A percentile compares a stretch with the other conserved stretches of the same genome.
Conservation (phyloP, 352 stramenopile genomes). For the Phytophthora ramorum region DNA sequence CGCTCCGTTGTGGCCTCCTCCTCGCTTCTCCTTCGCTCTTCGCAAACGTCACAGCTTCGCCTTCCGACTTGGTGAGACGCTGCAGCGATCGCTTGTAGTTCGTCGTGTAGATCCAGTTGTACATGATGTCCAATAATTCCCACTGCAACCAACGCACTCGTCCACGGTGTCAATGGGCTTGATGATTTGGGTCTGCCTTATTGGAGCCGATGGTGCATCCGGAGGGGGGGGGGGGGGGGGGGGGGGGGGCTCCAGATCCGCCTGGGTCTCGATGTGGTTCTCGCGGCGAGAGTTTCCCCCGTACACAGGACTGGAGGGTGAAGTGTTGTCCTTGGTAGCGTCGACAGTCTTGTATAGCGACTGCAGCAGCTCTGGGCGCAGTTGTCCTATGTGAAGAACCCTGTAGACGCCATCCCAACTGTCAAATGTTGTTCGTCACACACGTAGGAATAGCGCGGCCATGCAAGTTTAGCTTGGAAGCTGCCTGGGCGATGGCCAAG, state of each 20-base stretch:
- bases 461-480: background rate
- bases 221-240: too few relatives aligned
- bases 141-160: constrained; percentile 39
- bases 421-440: too few relatives aligned
- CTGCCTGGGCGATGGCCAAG: background rate
- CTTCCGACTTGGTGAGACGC: constrained; percentile 40
- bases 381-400: constrained; percentile 63
- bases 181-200: constrained; percentile 88
- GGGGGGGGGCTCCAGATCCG: too few relatives aligned
- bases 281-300: constrained; percentile 59
- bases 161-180: constrained; percentile 77
- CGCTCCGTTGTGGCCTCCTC: constrained; percentile 58
- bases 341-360: constrained; percentile 43
- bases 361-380: constrained; percentile 59
- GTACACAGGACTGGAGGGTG: constrained; percentile 25
- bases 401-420: constrained; percentile 40
- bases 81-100: constrained; percentile 84
- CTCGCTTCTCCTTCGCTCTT: constrained; percentile 39
- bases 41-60: constrained; percentile 16
- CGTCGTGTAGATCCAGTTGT: constrained; percentile 87
- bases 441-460: background rate
- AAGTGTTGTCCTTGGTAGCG: background rate
- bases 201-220: constrained; percentile 70
- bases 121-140: constrained; percentile 56
- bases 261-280: constrained; percentile 43